Evolutionary conservation across 2,329 filamentous ascomycete species (phyloP).

Genomic region (Pseudopithomyces chartarum): DNA sequence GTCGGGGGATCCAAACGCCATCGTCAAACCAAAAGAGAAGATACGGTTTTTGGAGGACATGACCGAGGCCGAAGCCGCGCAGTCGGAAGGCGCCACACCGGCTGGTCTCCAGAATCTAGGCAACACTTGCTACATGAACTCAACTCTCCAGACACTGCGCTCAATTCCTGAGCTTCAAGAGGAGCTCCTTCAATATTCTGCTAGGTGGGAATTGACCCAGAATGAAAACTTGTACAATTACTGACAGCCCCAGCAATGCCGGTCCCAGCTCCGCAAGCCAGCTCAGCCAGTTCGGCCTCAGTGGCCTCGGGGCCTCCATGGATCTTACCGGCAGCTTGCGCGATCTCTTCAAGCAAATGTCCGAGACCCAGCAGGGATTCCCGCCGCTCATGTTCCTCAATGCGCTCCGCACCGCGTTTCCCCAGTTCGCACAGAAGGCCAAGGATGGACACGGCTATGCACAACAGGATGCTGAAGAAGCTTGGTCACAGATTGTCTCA

Average conservation of each 20-base stretch:
- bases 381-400: constrained; percentile 82
- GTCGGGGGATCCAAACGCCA: constrained; percentile 65
- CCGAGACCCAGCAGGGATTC: constrained; percentile 84
- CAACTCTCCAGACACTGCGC: constrained; percentile 88
- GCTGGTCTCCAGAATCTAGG: constrained; percentile 90
- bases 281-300: constrained; percentile 59
- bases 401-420: constrained; percentile 77
- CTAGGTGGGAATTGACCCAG: constrained; percentile 31
- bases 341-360: constrained; percentile 87
- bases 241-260: constrained; percentile 33
- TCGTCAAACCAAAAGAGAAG: constrained; percentile 74
- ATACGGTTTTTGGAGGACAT: constrained; percentile 96
- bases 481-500: constrained; percentile 92
- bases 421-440: constrained; percentile 90
- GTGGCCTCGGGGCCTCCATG: constrained; percentile 62
- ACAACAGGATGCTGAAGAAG: constrained; percentile 98
- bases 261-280: constrained; percentile 39
- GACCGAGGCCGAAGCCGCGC: constrained; percentile 89
- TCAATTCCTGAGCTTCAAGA: constrained; percentile 89
- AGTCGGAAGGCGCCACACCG: constrained; percentile 80
- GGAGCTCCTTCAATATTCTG: constrained; percentile 69
- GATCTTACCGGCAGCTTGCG: constrained; percentile 80
- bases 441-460: constrained; percentile 84
- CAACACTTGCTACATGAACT: constrained; percentile 99
- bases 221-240: background rate